Conservation (phyloP, 768 basidiomycete species). For the Auricularia sp. region DNA sequence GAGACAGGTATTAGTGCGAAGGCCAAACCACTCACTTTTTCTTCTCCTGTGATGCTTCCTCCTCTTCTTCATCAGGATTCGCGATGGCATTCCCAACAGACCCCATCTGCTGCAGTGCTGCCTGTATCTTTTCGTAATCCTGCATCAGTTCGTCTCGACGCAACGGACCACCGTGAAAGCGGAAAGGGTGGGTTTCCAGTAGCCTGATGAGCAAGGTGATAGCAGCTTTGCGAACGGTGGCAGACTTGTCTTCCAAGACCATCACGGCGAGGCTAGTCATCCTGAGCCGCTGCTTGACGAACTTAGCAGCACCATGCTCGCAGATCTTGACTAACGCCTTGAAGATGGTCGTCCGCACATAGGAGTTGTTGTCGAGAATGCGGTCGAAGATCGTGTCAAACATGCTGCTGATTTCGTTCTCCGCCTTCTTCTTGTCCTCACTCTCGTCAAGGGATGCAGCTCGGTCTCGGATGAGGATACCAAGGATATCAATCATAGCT, state of each 20-base stretch:
- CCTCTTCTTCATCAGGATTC: too few species aligned
- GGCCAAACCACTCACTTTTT: too few species aligned
- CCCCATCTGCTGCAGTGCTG: too few species aligned
- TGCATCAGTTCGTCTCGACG: too few species aligned
- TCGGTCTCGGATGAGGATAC: constrained; percentile 71
- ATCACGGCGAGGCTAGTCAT: constrained; percentile 68
- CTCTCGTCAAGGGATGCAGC: constrained; percentile 33
- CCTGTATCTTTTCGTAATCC: too few species aligned
- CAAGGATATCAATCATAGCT: constrained; percentile 85
- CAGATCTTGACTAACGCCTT: constrained; percentile 69
- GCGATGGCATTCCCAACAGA: too few species aligned
- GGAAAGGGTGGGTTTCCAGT: constrained; percentile 82
- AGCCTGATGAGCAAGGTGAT: constrained; percentile 68
- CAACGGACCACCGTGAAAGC: constrained; percentile 73
- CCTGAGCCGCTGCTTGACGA: constrained; percentile 73
- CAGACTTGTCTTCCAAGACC: constrained; percentile 81
- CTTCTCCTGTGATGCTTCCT: too few species aligned
- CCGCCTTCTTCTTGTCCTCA: constrained; percentile 24
- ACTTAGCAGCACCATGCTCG: constrained; percentile 49
- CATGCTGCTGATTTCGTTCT: constrained; percentile 70
- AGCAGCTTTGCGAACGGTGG: constrained; percentile 78
- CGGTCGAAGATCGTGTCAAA: constrained; percentile 81
- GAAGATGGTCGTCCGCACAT: constrained; percentile 76
- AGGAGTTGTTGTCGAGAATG: constrained; percentile 79
- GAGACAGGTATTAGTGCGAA: too few species aligned